Evolutionary conservation across 2,329 filamentous ascomycete species (phyloP), one percentile per base, ranked within the genome.

Genomic region (Colletotrichum musae): DNA sequence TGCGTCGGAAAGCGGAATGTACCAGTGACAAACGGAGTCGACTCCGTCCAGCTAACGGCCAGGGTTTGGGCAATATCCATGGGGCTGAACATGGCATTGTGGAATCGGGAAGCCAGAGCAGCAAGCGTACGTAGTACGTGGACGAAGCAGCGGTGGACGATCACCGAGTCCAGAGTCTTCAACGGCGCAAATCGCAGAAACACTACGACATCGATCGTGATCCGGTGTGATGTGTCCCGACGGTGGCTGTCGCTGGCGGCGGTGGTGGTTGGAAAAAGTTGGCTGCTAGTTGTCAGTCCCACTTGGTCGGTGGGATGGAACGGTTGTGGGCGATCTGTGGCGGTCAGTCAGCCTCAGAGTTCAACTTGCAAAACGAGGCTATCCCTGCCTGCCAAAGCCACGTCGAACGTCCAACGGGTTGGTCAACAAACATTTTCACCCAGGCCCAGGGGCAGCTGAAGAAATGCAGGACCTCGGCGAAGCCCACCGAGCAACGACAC

Each of bases 291-390:
- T 66, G 62, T 54, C 51, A 65, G 65, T 69, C 62, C 66, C 66
- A 69, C 66, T 66, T 52, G 48, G 36, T 41, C 24, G 62, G 56
- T 50, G 50, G 62, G 52, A 65, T 56, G 45, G n/a, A 24, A 60
- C 45, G 43, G 57, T 56, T 48, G 64, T 51, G 60, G 71, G 65
- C 61, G 69, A 72, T 71, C 69, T 53, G 45, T 70, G 54, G 71
- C 71, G 69, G 71, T 72, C 71, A 72, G 71, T 70, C 71, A 72
- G 71, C 71, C 71, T 72, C 69, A 62, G 36, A 61, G 47, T 58
- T 59, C 50, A 62, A 32, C 41, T 39, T 13, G 50, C 48, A 28
- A 45, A 54, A 50, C 69, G 65, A 72, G 71, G 71, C 71, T 70
- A 72, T 72, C 71, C 71, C 65, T 71, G 71, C 58, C 71, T 67